These are phyloP conservation scores for Fusarium incarnatum DNA, from an alignment of 2,329 filamentous ascomycete species.

Conservation along the genomic window DNA sequence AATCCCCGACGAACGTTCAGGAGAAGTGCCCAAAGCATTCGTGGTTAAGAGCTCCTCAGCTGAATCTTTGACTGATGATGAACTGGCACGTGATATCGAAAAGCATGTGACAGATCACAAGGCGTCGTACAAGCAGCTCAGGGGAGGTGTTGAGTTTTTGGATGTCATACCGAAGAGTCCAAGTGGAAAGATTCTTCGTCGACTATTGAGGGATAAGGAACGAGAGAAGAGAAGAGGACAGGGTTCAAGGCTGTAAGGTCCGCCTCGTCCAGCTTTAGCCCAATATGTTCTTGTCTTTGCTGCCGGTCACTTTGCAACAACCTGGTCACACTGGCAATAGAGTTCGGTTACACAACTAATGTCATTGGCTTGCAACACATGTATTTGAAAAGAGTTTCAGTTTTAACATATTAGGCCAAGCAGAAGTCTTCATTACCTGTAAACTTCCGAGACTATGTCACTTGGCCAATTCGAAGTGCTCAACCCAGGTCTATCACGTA, in stretches of 20 bases:
- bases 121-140: constrained; percentile 65
- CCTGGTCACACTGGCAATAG: background rate
- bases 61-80: constrained; percentile 61
- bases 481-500: too few relatives aligned
- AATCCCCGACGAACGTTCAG: constrained; percentile 68
- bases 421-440: background rate
- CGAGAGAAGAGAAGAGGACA: background rate
- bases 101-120: constrained; percentile 74
- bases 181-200: constrained; percentile 63
- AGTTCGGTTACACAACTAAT: background rate
- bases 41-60: constrained; percentile 60
- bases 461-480: background rate
- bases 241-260: background rate
- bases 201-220: constrained; percentile 10
- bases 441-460: background rate
- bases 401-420: background rate
- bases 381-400: background rate
- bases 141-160: constrained; percentile 62
- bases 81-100: constrained; percentile 62
- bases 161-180: constrained; percentile 70
- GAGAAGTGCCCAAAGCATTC: constrained; percentile 73
- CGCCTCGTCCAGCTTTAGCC: background rate
- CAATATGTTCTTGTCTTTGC: background rate
- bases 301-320: background rate
- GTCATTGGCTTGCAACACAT: background rate